phyloP scores from a whole-genome alignment of 2,329 filamentous ascomycete species.

The Apiospora malaysiana region DNA sequence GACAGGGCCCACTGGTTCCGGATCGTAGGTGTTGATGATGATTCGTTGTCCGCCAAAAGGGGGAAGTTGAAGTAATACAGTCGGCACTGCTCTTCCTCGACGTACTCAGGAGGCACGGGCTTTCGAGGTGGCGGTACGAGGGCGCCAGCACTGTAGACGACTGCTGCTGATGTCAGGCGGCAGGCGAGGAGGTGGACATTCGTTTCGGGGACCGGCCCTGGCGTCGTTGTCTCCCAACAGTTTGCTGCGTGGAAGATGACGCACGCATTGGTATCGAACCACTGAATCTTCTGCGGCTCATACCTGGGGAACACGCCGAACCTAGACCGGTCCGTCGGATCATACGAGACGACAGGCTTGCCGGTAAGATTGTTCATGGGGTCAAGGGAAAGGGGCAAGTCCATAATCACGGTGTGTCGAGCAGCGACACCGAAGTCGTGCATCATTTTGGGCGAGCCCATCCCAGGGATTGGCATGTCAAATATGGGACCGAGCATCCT shows the following conservation, averaged over 20 bases:
- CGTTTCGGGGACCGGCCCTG: conserved; percentile 35
- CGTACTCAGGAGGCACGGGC: conserved; percentile 42
- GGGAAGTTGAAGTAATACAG: conserved; percentile 73
- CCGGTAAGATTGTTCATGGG: conserved; percentile 65
- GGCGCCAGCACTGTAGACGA: conserved; percentile 70
- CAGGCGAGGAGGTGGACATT: conserved; percentile 70
- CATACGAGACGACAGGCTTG: conserved; percentile 63
- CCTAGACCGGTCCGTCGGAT: conserved; percentile 61
- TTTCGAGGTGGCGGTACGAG: conserved; percentile 58
- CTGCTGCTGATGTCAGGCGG: conserved; percentile 67
- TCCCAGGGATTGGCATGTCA: conserved; percentile 63
- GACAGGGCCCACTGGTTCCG: conserved; percentile 68
- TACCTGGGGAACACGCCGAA: conserved; percentile 73
- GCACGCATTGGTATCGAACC: conserved; percentile 72
- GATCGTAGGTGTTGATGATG: conserved; percentile 46
- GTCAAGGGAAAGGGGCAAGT: conserved; percentile 70
- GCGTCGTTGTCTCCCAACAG: conserved; percentile 63
- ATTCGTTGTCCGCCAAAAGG: conserved; percentile 38
- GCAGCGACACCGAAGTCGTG: conserved; percentile 75
- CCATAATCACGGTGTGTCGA: conserved; percentile 69
- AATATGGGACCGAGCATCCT: conserved; percentile 43
- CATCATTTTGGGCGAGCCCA: conserved; percentile 73
- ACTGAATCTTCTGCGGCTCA: conserved; percentile 60
- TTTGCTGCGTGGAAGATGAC: conserved; percentile 77
- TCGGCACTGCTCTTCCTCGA: conserved; percentile 69